Evolutionary conservation across 805 yeast species (phyloP).

Genomic region (Saccharomycopsis schoenii): DNA sequence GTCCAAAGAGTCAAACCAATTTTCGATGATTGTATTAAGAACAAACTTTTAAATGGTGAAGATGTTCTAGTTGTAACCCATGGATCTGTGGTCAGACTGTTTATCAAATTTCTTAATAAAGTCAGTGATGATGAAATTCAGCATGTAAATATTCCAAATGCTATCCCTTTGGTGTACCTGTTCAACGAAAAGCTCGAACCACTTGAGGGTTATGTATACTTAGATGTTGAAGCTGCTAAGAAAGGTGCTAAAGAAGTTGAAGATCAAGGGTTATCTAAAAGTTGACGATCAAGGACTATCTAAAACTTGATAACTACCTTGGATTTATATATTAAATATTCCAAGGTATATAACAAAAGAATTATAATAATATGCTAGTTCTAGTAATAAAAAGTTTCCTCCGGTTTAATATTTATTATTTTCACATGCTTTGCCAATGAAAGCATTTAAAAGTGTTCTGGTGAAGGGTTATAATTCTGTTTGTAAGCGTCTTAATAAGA

Average conservation of each 20-base stretch:
- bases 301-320: slow-evolving; percentile 9
- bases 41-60: slow-evolving; percentile 38
- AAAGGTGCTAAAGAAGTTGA: slow-evolving; percentile 74
- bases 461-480: too few relatives aligned
- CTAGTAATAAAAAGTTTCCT: not conserved
- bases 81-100: slow-evolving; percentile 73
- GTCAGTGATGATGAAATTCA: slow-evolving; percentile 62
- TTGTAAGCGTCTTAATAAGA: too few relatives aligned
- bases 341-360: not conserved
- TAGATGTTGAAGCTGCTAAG: slow-evolving; percentile 74
- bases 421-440: too few relatives aligned
- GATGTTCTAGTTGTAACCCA: slow-evolving; percentile 66
- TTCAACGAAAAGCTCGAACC: slow-evolving; percentile 40
- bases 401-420: too few relatives aligned
- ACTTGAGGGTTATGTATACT: slow-evolving; percentile 48
- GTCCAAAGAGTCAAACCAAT: slow-evolving; percentile 52
- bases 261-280: slow-evolving; percentile 48
- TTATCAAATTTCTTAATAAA: slow-evolving; percentile 56
- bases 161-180: slow-evolving; percentile 66
- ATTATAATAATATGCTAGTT: too few relatives aligned
- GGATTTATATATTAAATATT: not conserved
- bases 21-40: slow-evolving; percentile 40
- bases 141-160: slow-evolving; percentile 71
- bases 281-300: slow-evolving; percentile 57
- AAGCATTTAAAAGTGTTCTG: too few relatives aligned